Base-by-base conservation (phyloP, 805 yeast genomes). In the Cyberlindnera amylophila region DNA sequence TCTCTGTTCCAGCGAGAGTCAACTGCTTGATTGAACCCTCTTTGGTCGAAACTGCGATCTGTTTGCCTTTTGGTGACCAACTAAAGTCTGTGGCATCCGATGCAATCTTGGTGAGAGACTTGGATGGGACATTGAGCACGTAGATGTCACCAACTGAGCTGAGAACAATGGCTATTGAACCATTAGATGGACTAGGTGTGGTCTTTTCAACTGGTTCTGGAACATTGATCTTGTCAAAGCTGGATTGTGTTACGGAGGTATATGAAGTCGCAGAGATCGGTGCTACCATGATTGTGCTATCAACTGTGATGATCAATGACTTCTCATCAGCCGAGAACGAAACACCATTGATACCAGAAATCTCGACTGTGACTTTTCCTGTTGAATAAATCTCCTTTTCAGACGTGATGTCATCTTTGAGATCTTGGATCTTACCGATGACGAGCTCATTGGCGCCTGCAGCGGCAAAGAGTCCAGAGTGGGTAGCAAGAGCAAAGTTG, bases 401-500 rank as follows among this genome's bases (percentile, higher is more conserved):
- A 15, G 44, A 46, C 8, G 52, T 47, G n/a, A 62, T 45, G 34
- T 44, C 57, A 12, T 59, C 55, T 42, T 65, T 64, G 42, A 72
- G 51, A 12, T 51, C 49, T 26, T 57, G 57, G 17, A 71, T 50
- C 2, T 51, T 45, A 7, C 72, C 75, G 11, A 70, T 39, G 2
- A 65, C 64, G 14, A 71, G 50, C 30, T 54, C 54, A 4, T 49
- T 50, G 5, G 63, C 57, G 36, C 71, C 67, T 4, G 71, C 65
- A 3, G 74, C 71, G 1, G 68, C 70, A 50, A 63, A 66, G 11
- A 65, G 32, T 1, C 61, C 55, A 8, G 42, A 42, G 1, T 39
- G 47, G 36, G 66, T 63, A 15, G 67, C 65, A 35, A 70, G 66
- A 13, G 66, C 63, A 9, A 74, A 55, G 38, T 72, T 65, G 16